phyloP scores from a whole-genome alignment of 1,139 yeast genomes.

The Suhomyces yuchorum region DNA sequence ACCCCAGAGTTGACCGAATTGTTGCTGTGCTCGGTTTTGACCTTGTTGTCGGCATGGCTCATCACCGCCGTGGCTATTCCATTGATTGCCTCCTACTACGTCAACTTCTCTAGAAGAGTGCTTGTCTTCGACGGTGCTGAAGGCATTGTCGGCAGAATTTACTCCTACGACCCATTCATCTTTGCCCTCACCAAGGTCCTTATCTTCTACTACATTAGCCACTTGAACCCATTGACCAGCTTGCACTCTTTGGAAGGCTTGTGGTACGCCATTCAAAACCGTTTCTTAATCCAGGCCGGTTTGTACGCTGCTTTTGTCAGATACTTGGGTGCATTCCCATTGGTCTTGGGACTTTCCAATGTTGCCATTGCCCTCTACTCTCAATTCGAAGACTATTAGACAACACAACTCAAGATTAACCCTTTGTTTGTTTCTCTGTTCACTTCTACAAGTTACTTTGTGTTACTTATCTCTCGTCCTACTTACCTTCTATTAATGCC shows the following conservation, averaged over 20 bases:
- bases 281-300: conserved; percentile 40
- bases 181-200: conserved; percentile 55
- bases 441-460: conserved; percentile 14
- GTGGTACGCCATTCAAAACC: conserved; percentile 39
- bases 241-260: conserved; percentile 34
- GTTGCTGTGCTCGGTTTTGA: conserved; percentile 29
- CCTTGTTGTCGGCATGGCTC: conserved; percentile 46
- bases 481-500: conserved; percentile 7
- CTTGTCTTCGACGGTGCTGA: conserved; percentile 22
- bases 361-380: conserved; percentile 55
- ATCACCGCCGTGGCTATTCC: conserved; percentile 47
- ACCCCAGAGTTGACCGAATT: conserved; percentile 43
- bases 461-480: conserved; percentile 11
- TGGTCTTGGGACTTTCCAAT: conserved; percentile 51
- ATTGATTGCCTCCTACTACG: conserved; percentile 47
- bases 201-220: conserved; percentile 44
- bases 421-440: conserved; percentile 4
- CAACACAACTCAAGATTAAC: background rate
- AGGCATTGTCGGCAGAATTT: conserved; percentile 41
- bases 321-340: conserved; percentile 51
- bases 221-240: conserved; percentile 26
- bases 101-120: conserved; percentile 55
- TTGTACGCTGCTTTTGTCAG: conserved; percentile 35
- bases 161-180: conserved; percentile 57
- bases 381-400: conserved; percentile 28